These are phyloP conservation scores for Paxillus involutus DNA, from an alignment of 768 basidiomycete genomes.

Conservation along the genomic window DNA sequence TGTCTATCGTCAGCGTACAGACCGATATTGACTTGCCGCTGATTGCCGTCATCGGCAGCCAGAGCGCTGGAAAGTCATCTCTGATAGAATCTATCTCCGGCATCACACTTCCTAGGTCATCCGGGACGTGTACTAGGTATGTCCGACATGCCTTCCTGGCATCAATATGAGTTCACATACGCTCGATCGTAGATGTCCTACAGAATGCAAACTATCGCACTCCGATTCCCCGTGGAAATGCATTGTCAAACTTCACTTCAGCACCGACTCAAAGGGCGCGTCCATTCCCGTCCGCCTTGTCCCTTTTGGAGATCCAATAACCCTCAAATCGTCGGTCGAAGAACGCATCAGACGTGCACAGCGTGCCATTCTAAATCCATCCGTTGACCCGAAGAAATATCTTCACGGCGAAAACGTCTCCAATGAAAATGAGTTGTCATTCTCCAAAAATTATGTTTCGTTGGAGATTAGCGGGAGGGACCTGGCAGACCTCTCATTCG, in stretches of 20 bases:
- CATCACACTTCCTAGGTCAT: constrained; percentile 62
- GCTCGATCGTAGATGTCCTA: constrained; percentile 47
- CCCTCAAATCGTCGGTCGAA: constrained; percentile 54
- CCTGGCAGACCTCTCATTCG: constrained; percentile 64
- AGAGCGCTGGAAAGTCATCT: constrained; percentile 74
- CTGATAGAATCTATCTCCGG: constrained; percentile 76
- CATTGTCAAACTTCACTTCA: constrained; percentile 46
- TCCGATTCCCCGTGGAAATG: constrained; percentile 49
- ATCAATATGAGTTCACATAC: not conserved
- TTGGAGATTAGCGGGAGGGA: constrained; percentile 58
- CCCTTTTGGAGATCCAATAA: constrained; percentile 49
- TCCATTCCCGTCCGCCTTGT: constrained; percentile 38
- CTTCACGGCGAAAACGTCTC: constrained; percentile 8
- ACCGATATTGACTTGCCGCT: constrained; percentile 68
- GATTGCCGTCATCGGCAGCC: constrained; percentile 69
- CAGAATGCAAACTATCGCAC: constrained; percentile 52
- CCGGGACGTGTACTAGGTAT: constrained; percentile 76
- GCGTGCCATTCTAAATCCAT: constrained; percentile 63
- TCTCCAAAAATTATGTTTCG: constrained; percentile 58
- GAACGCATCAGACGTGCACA: constrained; percentile 68
- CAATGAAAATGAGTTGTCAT: constrained; percentile 30
- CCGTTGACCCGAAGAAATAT: constrained; percentile 13
- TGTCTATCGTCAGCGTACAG: constrained; percentile 45
- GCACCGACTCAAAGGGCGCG: constrained; percentile 38
- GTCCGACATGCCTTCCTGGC: not conserved